phyloP scores from a whole-genome alignment of 257 asterid species.

The Thymus mandschuricus region DNA sequence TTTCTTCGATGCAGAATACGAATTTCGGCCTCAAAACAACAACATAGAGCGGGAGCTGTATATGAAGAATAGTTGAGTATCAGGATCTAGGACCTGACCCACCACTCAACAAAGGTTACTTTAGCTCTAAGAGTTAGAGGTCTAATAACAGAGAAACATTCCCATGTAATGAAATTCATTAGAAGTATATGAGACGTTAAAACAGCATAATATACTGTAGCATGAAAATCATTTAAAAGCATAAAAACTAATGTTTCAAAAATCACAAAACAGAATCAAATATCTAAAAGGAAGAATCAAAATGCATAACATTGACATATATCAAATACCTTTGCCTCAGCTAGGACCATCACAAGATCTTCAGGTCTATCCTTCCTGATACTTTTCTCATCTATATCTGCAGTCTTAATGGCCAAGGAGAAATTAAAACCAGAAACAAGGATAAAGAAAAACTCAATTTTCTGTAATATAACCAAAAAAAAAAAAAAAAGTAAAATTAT shows the following conservation, averaged over 20 bases:
- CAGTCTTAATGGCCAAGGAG: slow-evolving; percentile 48
- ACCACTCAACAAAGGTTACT: not conserved
- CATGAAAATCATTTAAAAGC: slow-evolving; percentile 7
- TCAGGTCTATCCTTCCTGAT: slow-evolving; percentile 77
- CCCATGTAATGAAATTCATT: not conserved
- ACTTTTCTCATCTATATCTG: slow-evolving; percentile 85
- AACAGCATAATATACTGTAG: not conserved
- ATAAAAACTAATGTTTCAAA: not conserved
- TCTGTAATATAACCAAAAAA: not conserved
- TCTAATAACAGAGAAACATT: not conserved
- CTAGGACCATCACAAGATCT: slow-evolving; percentile 80
- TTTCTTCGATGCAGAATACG: slow-evolving; percentile 2
- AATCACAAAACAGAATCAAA: not conserved
- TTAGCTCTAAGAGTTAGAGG: not conserved
- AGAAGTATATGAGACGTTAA: not conserved
- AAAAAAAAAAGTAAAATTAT: not conserved
- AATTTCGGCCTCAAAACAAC: slow-evolving; percentile 4
- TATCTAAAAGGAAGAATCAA: not conserved
- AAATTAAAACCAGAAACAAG: not conserved
- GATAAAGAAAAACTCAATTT: not conserved
- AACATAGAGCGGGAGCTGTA: not conserved
- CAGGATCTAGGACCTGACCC: slow-evolving; percentile 1
- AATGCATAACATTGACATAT: not conserved
- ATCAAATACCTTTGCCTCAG: slow-evolving; percentile 76
- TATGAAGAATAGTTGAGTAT: slow-evolving; percentile 3